These are phyloP conservation scores for Botrytis sinoallii DNA, from an alignment of 2,329 filamentous ascomycete species.

Conservation along the genomic window DNA sequence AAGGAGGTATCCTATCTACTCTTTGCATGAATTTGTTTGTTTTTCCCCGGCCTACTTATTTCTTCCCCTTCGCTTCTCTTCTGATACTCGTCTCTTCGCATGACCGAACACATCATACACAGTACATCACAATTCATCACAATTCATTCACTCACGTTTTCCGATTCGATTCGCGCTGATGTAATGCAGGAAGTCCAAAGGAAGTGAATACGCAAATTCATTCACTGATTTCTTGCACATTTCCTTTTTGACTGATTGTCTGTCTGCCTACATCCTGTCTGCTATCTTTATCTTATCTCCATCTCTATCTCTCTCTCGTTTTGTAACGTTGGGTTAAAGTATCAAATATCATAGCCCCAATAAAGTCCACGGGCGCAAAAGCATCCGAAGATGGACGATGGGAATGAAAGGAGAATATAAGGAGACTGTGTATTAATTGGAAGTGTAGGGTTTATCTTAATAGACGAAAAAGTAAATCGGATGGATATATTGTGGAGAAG, in stretches of 20 bases:
- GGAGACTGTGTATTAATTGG: too few relatives aligned
- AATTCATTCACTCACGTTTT: not conserved
- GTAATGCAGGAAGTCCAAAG: not conserved
- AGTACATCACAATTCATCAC: not conserved
- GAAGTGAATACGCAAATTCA: not conserved
- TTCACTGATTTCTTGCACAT: not conserved
- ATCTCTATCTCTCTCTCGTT: not conserved
- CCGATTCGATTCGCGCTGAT: not conserved
- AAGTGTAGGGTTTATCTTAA: not conserved
- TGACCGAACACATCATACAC: constrained; percentile 46
- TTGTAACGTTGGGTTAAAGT: not conserved
- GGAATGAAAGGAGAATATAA: not conserved
- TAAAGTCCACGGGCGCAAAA: not conserved
- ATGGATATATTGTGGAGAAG: not conserved
- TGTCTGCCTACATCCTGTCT: not conserved
- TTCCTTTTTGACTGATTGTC: not conserved
- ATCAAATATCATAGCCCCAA: not conserved
- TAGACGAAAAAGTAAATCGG: not conserved
- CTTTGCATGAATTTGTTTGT: constrained; percentile 26
- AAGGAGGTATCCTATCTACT: constrained; percentile 6
- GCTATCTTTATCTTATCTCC: not conserved
- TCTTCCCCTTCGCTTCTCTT: constrained; percentile 80
- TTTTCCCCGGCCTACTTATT: constrained; percentile 61
- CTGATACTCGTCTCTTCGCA: constrained; percentile 89
- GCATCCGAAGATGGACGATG: not conserved